Evolutionary conservation across 352 stramenopile species (phyloP).

Genomic region (Phytophthora pluvialis): DNA sequence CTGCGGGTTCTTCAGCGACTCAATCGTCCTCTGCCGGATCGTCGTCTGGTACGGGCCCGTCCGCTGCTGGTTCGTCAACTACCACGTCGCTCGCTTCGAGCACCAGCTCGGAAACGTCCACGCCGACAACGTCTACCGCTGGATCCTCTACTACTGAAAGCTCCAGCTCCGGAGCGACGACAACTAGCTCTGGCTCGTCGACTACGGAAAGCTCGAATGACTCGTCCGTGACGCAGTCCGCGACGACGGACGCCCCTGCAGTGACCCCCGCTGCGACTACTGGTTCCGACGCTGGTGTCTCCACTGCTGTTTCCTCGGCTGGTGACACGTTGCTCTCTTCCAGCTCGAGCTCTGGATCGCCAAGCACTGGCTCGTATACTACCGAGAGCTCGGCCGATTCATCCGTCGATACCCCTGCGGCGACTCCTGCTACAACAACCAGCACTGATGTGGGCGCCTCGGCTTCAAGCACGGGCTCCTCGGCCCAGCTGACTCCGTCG

Average conservation of each 20-base stretch:
- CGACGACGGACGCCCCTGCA: constrained; percentile 6
- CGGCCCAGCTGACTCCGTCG: constrained; percentile 14
- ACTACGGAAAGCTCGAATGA: constrained; percentile 15
- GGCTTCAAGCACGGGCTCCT: constrained; percentile 15
- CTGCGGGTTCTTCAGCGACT: constrained; percentile 19
- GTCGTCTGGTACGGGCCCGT: background rate
- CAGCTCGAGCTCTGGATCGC: constrained; percentile 7
- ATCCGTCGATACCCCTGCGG: constrained; percentile 9
- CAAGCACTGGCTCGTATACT: background rate
- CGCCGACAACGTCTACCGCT: background rate
- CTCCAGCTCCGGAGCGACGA: constrained; percentile 4
- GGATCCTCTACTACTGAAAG: constrained; percentile 15
- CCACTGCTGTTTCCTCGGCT: constrained; percentile 3
- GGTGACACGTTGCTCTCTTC: constrained; percentile 10
- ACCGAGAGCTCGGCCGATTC: constrained; percentile 13
- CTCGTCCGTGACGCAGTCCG: constrained; percentile 8
- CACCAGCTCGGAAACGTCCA: background rate
- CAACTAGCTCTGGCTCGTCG: constrained; percentile 8
- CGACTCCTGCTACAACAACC: constrained; percentile 10
- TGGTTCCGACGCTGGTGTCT: constrained; percentile 1
- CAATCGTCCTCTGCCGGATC: constrained; percentile 15
- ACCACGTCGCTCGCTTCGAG: background rate
- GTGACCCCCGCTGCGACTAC: constrained; percentile 6
- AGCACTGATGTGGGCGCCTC: constrained; percentile 19
- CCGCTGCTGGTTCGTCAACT: background rate